Percentiles rank a stretch among this genome's conserved stretches.
Conservation (phyloP, 495 filamentous ascomycete genomes). For the Aspergillus nidulans region DNA sequence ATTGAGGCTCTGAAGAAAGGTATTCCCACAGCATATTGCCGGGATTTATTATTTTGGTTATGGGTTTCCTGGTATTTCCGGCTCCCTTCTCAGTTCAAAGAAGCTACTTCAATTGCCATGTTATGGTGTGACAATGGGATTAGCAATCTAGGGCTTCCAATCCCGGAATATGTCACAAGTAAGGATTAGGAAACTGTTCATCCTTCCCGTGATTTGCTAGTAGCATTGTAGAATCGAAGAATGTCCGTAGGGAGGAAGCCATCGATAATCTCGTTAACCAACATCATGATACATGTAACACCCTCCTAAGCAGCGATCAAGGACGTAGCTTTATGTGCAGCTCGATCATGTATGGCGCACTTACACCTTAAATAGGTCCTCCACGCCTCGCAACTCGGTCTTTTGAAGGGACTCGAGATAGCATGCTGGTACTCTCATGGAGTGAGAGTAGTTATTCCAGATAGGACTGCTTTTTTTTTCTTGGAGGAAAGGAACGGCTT, state of each 20-base stretch:
- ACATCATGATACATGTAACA: slow-evolving; percentile 17
- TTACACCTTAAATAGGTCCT: no score
- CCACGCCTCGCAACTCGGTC: no score
- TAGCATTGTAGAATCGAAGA: slow-evolving; percentile 17
- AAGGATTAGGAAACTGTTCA: not conserved
- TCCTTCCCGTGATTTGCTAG: slow-evolving; percentile 5
- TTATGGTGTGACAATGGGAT: slow-evolving; percentile 17
- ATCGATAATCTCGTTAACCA: slow-evolving; percentile 13
- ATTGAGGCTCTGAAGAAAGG: slow-evolving; percentile 21
- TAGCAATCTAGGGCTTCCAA: slow-evolving; percentile 24
- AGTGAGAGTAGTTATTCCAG: no score
- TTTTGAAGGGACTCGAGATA: no score
- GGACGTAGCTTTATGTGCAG: slow-evolving; percentile 27
- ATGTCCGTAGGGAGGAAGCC: slow-evolving; percentile 14
- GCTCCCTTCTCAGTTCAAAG: slow-evolving; percentile 17
- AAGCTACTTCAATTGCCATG: slow-evolving; percentile 21
- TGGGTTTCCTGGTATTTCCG: slow-evolving; percentile 35
- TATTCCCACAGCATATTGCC: slow-evolving; percentile 16
- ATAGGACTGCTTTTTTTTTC: no score
- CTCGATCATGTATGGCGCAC: slow-evolving; percentile 29
- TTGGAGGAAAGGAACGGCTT: no score
- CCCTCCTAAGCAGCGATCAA: slow-evolving; percentile 9
- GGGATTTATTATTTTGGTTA: slow-evolving; percentile 35
- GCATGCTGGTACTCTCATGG: no score
- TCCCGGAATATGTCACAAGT: slow-evolving; percentile 24